phyloP scores from a whole-genome alignment of 352 stramenopile species.

The Phytophthora brassicae region DNA sequence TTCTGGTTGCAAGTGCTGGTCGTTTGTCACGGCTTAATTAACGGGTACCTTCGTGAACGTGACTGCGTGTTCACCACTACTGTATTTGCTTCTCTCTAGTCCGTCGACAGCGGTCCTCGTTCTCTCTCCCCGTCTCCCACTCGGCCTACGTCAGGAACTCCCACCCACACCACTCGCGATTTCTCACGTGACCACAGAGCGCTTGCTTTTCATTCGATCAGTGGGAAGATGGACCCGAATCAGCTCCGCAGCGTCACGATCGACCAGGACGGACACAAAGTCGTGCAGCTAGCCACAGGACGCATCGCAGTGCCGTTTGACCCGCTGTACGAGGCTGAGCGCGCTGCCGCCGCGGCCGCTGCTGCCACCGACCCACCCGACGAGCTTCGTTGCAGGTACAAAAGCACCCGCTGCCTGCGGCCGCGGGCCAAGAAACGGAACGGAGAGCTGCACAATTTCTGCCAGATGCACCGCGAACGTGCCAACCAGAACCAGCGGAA shows the following conservation, averaged over 20 bases:
- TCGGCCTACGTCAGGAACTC: slow-evolving; percentile 25
- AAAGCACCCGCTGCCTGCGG: slow-evolving; percentile 48
- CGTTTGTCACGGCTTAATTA: not conserved
- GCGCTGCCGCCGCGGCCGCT: slow-evolving; percentile 16
- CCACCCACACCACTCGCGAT: slow-evolving; percentile 29
- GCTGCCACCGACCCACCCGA: slow-evolving; percentile 22
- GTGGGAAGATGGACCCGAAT: slow-evolving; percentile 29
- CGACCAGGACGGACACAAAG: slow-evolving; percentile 32
- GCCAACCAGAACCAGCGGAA: slow-evolving; percentile 76
- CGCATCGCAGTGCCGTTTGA: slow-evolving; percentile 32
- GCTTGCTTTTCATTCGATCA: not conserved
- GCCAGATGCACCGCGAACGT: slow-evolving; percentile 47
- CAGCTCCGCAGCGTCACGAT: slow-evolving; percentile 15
- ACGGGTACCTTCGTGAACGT: not conserved
- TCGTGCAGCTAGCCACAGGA: slow-evolving; percentile 33
- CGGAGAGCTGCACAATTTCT: slow-evolving; percentile 53
- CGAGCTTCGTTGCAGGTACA: slow-evolving; percentile 47
- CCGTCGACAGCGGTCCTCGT: slow-evolving; percentile 15
- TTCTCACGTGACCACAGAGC: slow-evolving; percentile 21
- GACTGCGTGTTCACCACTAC: not conserved
- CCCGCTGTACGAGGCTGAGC: slow-evolving; percentile 23
- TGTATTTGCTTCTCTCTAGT: slow-evolving; percentile 7
- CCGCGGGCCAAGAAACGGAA: slow-evolving; percentile 47
- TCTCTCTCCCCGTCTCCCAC: slow-evolving; percentile 36
- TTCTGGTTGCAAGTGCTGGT: not conserved